Evolutionary conservation across 495 filamentous ascomycete species (phyloP), one percentile per base, ranked within the genome.

Genomic region (Aspergillus coremiiformis): DNA sequence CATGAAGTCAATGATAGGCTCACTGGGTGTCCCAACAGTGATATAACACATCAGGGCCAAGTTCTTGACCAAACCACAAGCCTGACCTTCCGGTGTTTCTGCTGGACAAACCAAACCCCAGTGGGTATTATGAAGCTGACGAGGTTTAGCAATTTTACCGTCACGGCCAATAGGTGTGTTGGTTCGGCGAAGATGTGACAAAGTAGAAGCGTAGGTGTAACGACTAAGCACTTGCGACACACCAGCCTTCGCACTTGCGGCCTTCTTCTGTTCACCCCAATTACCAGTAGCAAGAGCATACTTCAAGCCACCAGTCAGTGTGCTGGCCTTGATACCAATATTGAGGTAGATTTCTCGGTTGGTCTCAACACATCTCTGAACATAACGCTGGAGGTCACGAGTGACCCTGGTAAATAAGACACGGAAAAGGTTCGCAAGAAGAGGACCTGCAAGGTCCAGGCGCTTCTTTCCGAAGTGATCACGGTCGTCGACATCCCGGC

Each of bases 401-500:
- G 87, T 91, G 48, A 97, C 79, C 58, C 90, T 87, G 17, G 86
- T 81, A 63, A 93, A 93, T 43, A 96, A 79, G 39, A 80, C 81
- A 24, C 94, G 81, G 79, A 99, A 99, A 32, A 99, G 78, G 59
- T 87, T 90, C 21, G 93, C 92, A 35, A 99, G 78, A 35, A 99
- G 77, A 23, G 94, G 93, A 47, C 93, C 93, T 56, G 94, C 93
- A 59, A 99, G 76, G 70, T 99, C 93, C 22, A 99, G 77, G 53
- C 93, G 83, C 76, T 99, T 99, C 79, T 97, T 97, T 60, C 93
- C 93, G 57, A 99, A 97, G 66, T 99, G 94, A 73, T 99, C 93
- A 71, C 93, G 87, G 62, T 99, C 93, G 58, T 99, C 93, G 15
- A 87, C 85, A 61, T 96, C 94, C 39, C 87, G 82, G 49, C 94